A percentile compares a stretch with the other conserved stretches of the same genome.
phyloP scores from a whole-genome alignment of 2,329 filamentous ascomycete species.

The Penicillium sp. region DNA sequence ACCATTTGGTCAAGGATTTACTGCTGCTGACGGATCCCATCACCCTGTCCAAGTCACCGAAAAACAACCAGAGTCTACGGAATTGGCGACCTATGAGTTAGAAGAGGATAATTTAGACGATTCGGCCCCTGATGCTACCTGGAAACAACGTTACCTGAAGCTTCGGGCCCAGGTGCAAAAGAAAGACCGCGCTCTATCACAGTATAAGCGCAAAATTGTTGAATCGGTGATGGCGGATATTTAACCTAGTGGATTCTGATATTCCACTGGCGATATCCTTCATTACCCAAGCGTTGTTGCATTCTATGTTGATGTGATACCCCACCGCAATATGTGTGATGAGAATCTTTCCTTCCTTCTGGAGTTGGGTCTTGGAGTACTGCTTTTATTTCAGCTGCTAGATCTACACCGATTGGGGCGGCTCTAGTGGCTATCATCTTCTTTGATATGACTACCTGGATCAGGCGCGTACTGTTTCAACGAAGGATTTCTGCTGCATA shows the following conservation, averaged over 20 bases:
- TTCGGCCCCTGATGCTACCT: constrained; percentile 30
- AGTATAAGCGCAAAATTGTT: constrained; percentile 44
- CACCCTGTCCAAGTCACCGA: constrained; percentile 15
- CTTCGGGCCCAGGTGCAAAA: constrained; percentile 40
- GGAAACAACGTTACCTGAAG: constrained; percentile 42
- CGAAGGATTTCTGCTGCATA: no score
- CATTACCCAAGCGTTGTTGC: neutral
- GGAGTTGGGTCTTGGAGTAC: no score
- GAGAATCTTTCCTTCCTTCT: neutral
- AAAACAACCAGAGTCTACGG: constrained; percentile 10
- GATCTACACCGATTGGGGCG: no score
- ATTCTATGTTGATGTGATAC: constrained; percentile 6
- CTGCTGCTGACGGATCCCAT: constrained; percentile 8
- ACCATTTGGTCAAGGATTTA: constrained; percentile 13
- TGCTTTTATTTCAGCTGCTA: no score
- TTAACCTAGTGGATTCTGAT: constrained; percentile 14
- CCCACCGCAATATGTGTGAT: constrained; percentile 1
- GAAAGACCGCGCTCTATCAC: constrained; percentile 37
- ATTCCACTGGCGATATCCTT: neutral
- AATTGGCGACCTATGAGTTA: constrained; percentile 27
- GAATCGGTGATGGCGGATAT: constrained; percentile 46
- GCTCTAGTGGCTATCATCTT: no score
- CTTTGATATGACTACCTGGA: no score
- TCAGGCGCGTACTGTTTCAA: no score
- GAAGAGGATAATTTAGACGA: constrained; percentile 27